Evolutionary conservation across 192 early-diverging fungal genomes (phyloP).

Genomic region (Podila epigama): DNA sequence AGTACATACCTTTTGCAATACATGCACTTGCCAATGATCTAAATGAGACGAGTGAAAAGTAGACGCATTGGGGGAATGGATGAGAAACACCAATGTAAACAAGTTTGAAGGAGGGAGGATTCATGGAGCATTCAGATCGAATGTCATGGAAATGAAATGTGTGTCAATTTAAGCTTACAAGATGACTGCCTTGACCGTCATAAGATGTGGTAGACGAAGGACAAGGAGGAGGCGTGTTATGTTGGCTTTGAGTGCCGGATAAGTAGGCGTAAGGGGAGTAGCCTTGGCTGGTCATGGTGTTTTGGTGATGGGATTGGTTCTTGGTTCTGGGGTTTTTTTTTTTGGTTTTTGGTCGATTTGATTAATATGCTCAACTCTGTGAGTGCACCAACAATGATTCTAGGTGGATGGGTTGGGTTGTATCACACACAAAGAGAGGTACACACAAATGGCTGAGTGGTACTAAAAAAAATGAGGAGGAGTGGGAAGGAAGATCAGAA

Average conservation of each 20-base stretch:
- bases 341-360: background rate
- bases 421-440: too few species aligned
- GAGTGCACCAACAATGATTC: too few species aligned
- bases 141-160: background rate
- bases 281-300: constrained; percentile 33
- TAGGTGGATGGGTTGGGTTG: too few species aligned
- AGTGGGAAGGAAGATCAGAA: too few species aligned
- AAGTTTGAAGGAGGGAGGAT: too few species aligned
- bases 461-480: too few species aligned
- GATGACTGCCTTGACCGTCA: constrained; percentile 30
- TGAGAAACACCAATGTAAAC: background rate
- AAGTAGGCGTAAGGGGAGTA: constrained; percentile 40
- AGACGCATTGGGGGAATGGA: background rate
- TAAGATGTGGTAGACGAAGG: constrained; percentile 23
- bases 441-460: too few species aligned
- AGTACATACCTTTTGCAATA: constrained; percentile 63
- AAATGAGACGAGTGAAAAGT: background rate
- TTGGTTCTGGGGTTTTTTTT: background rate
- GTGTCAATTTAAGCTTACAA: constrained; percentile 4
- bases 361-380: too few species aligned
- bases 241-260: constrained; percentile 30
- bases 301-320: background rate
- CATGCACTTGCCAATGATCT: constrained; percentile 69
- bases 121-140: background rate
- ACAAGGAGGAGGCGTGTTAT: constrained; percentile 16